phyloP scores from a whole-genome alignment of 2,329 filamentous ascomycete species.

The Exophiala sp. region DNA sequence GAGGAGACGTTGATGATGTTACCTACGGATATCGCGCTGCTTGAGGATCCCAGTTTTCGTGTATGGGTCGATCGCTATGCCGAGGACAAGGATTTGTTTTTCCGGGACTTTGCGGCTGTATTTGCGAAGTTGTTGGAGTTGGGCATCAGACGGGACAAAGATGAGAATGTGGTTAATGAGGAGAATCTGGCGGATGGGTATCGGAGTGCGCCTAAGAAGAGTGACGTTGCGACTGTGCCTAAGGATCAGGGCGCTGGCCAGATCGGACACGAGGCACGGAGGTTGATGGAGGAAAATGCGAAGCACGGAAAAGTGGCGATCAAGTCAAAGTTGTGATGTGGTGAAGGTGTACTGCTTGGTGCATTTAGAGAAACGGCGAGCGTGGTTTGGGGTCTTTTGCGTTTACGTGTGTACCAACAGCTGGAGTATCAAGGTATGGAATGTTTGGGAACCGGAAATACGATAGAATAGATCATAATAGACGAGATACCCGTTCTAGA shows the following conservation, averaged over 20 bases:
- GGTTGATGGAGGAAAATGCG: constrained; percentile 15
- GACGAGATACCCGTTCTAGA: no score
- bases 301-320: background rate
- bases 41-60: constrained; percentile 52
- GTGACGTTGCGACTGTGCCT: constrained; percentile 31
- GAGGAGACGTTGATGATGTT: constrained; percentile 59
- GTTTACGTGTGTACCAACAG: no score
- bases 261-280: constrained; percentile 13
- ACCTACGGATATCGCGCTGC: constrained; percentile 60
- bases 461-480: no score
- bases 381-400: background rate
- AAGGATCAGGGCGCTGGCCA: constrained; percentile 11
- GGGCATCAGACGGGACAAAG: constrained; percentile 55
- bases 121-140: constrained; percentile 61
- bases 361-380: background rate
- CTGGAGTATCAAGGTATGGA: no score
- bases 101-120: constrained; percentile 56
- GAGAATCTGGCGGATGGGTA: constrained; percentile 59
- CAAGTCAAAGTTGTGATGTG: constrained; percentile 5
- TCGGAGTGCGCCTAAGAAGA: constrained; percentile 57
- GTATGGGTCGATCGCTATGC: constrained; percentile 59
- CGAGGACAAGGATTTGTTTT: constrained; percentile 60
- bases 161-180: constrained; percentile 52
- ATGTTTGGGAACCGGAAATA: no score
- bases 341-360: background rate